A percentile compares a stretch with the other conserved stretches of the same genome.
phyloP scores from a whole-genome alignment of 208 protist genomes.

The Crithidia acanthocephali region DNA sequence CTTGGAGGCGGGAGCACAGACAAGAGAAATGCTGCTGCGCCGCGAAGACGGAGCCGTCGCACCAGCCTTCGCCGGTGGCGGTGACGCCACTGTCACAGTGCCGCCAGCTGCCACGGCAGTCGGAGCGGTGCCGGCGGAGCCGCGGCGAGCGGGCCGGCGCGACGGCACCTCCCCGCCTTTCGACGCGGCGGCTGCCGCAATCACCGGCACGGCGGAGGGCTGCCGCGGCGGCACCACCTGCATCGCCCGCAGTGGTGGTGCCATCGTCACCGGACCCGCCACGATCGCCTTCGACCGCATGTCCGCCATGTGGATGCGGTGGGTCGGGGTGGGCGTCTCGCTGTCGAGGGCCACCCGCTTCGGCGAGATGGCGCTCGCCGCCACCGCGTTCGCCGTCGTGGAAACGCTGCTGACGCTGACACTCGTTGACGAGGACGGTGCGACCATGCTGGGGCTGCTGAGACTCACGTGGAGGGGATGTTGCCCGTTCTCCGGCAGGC shows the following conservation, averaged over 20 bases:
- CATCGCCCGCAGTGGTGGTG: constrained; percentile 1
- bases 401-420: background rate
- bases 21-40: constrained; percentile 12
- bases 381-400: background rate
- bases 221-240: background rate
- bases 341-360: background rate
- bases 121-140: background rate
- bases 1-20: background rate
- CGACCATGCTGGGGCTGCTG: background rate
- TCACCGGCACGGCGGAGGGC: background rate
- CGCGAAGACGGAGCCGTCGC: constrained; percentile 14
- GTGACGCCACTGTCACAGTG: background rate
- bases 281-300: background rate
- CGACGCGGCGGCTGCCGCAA: background rate
- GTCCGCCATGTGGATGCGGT: background rate
- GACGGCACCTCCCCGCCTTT: background rate
- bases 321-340: background rate
- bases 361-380: background rate
- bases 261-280: background rate
- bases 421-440: background rate
- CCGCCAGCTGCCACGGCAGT: background rate
- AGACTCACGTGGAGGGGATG: background rate
- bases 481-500: background rate
- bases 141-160: background rate
- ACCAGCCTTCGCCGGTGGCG: background rate